Percentiles rank a stretch among this genome's conserved stretches.
Conservation (phyloP, 2,329 filamentous ascomycete species). For the Aspergillus cejpii region DNA sequence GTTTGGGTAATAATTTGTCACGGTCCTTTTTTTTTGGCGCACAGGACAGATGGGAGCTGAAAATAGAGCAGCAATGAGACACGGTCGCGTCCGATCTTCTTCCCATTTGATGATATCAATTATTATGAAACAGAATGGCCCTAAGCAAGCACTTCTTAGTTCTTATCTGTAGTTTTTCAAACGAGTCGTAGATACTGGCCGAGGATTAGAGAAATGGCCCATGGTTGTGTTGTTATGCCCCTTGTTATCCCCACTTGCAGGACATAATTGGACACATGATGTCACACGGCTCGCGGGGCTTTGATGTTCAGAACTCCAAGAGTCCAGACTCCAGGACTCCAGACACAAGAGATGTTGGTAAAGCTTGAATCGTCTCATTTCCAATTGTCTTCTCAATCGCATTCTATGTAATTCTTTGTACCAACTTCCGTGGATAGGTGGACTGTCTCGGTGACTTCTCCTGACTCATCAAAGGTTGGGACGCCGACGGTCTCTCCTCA, state of each 20-base stretch:
- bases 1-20: neutral
- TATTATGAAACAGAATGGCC: neutral
- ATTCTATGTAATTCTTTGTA: neutral
- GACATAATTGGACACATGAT: constrained; percentile 12
- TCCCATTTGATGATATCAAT: neutral
- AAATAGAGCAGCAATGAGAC: constrained; percentile 9
- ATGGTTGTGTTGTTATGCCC: neutral
- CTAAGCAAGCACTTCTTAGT: too few species aligned
- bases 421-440: neutral
- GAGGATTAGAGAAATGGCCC: too few species aligned
- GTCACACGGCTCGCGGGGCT: constrained; percentile 19
- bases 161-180: too few species aligned
- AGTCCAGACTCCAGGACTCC: constrained; percentile 1
- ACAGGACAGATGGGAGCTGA: neutral
- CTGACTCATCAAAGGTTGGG: neutral
- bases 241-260: neutral
- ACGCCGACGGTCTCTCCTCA: neutral
- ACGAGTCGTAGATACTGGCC: too few species aligned
- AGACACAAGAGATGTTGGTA: constrained; percentile 12
- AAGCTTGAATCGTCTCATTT: constrained; percentile 3
- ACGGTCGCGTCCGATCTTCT: neutral
- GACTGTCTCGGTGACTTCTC: neutral
- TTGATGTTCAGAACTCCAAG: too few species aligned
- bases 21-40: neutral
- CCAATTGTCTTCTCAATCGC: neutral